Percentiles rank a stretch among this genome's conserved stretches.
phyloP scores from a whole-genome alignment of 1,139 yeast genomes.

The Geotrichum reessii region DNA sequence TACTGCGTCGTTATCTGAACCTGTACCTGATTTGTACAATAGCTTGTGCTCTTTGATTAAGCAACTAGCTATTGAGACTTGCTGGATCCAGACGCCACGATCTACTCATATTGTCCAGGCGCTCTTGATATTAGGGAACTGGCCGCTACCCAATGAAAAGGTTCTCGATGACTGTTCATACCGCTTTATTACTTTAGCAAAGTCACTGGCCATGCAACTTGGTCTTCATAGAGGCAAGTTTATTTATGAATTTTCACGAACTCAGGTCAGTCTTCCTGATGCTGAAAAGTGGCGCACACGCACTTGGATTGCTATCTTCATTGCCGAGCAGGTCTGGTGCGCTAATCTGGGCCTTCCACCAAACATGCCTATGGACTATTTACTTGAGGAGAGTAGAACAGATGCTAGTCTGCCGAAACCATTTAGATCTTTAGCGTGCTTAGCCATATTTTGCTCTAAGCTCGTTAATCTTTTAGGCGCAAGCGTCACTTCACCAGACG shows the following conservation, averaged over 20 bases:
- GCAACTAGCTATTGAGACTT: slow-evolving; percentile 83
- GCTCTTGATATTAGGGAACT: slow-evolving; percentile 65
- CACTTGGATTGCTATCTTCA: slow-evolving; percentile 84
- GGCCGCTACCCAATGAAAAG: slow-evolving; percentile 93
- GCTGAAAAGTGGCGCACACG: slow-evolving; percentile 93
- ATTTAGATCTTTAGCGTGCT: slow-evolving; percentile 64
- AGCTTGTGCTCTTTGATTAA: slow-evolving; percentile 71
- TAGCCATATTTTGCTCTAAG: slow-evolving; percentile 79
- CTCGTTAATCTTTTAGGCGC: slow-evolving; percentile 82
- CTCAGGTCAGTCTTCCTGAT: slow-evolving; percentile 81
- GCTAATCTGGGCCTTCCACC: slow-evolving; percentile 85
- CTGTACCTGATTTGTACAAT: slow-evolving; percentile 76
- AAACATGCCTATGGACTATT: slow-evolving; percentile 73
- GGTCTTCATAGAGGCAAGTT: slow-evolving; percentile 91
- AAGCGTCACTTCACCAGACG: slow-evolving; percentile 80
- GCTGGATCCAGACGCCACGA: slow-evolving; percentile 90
- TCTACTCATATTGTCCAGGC: slow-evolving; percentile 93
- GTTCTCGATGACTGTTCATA: slow-evolving; percentile 88
- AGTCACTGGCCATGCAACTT: slow-evolving; percentile 72
- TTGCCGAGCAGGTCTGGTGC: slow-evolving; percentile 88
- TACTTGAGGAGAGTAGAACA: slow-evolving; percentile 70
- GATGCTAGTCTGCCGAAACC: slow-evolving; percentile 61
- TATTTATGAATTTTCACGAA: slow-evolving; percentile 81
- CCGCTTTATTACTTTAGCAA: slow-evolving; percentile 81
- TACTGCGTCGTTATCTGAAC: slow-evolving; percentile 80